Percentiles rank a stretch among this genome's conserved stretches.
Conservation (phyloP, 441 rosid species). For the Sinapis alba region DNA sequence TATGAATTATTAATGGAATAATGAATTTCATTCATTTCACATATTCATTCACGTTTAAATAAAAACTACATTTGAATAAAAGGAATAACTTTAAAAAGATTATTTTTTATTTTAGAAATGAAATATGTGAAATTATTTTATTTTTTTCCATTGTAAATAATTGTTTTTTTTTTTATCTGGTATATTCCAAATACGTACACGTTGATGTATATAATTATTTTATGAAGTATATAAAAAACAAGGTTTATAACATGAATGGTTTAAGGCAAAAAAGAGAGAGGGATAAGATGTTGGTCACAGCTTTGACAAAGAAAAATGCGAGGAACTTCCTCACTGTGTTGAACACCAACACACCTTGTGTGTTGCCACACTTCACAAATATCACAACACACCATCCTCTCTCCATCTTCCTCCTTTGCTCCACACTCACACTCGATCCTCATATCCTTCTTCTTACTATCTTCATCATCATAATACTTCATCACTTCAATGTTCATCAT, state of each 20-base stretch:
- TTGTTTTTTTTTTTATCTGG: too few relatives aligned
- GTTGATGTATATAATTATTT: background rate
- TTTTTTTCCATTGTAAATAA: too few relatives aligned
- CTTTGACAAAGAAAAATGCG: constrained; percentile 78
- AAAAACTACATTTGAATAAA: too few relatives aligned
- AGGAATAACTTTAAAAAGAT: too few relatives aligned
- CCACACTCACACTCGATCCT: constrained; percentile 73
- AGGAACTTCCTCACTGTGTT: constrained; percentile 68
- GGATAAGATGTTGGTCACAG: constrained; percentile 73
- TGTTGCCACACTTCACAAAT: constrained; percentile 94
- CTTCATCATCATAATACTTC: constrained; percentile 46
- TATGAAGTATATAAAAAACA: background rate
- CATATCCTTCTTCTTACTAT: constrained; percentile 26
- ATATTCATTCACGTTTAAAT: too few relatives aligned
- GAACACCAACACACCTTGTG: constrained; percentile 71
- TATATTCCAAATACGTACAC: too few relatives aligned
- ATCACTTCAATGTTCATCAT: constrained; percentile 30
- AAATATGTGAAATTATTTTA: too few relatives aligned
- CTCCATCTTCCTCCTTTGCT: constrained; percentile 77
- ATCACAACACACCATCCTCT: constrained; percentile 78
- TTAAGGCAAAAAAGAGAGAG: constrained; percentile 63
- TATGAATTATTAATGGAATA: too few relatives aligned
- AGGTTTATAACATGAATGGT: background rate
- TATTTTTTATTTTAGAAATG: too few relatives aligned
- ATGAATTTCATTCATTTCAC: too few relatives aligned